phyloP scores from a whole-genome alignment of 768 basidiomycete genomes.

The Boletus rex-veris region DNA sequence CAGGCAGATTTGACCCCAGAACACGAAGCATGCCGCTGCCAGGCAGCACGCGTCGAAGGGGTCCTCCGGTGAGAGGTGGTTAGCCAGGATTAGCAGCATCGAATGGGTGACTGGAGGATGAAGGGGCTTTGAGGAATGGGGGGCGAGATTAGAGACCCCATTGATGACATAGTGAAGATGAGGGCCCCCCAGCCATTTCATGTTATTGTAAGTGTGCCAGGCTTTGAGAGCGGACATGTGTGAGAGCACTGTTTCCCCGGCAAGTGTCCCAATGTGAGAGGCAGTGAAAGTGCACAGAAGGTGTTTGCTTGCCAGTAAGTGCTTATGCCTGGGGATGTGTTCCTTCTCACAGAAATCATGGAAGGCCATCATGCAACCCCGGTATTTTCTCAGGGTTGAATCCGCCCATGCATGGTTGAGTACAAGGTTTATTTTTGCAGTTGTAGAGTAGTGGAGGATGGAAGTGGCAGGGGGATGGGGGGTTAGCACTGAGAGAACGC shows the following conservation, averaged over 20 bases:
- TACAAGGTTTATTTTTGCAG: fast-evolving
- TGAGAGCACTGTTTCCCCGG: fast-evolving
- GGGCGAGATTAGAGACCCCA: background rate
- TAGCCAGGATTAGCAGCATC: slow-evolving; percentile 17
- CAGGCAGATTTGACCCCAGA: slow-evolving; percentile 1
- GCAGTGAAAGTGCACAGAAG: background rate
- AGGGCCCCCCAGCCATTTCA: background rate
- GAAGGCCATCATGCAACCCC: too few species aligned
- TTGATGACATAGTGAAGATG: background rate
- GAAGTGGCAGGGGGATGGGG: too few species aligned
- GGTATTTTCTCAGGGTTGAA: too few species aligned
- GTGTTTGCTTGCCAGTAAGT: background rate
- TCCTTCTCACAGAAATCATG: too few species aligned
- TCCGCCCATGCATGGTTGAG: too few species aligned
- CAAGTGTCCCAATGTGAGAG: background rate
- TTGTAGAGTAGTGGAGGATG: too few species aligned
- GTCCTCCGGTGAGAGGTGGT: background rate
- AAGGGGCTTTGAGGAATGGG: background rate
- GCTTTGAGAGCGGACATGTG: background rate
- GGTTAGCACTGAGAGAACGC: too few species aligned
- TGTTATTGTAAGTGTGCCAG: background rate
- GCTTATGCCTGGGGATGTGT: too few species aligned
- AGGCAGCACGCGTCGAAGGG: background rate
- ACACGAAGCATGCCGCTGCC: background rate
- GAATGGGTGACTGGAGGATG: slow-evolving; percentile 19